phyloP scores from a whole-genome alignment of 495 filamentous ascomycete species.

The Parathielavia appendiculata region DNA sequence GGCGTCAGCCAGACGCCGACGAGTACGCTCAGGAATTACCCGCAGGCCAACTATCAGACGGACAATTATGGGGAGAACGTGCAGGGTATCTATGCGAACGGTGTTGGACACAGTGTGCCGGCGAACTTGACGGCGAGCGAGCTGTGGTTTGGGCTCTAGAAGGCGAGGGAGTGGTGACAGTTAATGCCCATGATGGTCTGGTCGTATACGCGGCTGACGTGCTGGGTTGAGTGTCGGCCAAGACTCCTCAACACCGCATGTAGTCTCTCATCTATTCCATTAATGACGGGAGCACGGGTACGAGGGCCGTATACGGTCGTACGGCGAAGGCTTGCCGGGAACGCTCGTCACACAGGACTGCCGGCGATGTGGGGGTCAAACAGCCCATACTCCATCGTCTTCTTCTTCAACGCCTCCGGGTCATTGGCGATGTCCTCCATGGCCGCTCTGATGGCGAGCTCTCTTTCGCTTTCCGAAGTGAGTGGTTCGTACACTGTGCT shows the following conservation, averaged over 20 bases:
- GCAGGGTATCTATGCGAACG: slow-evolving; percentile 39
- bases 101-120: slow-evolving; percentile 38
- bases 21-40: slow-evolving; percentile 30
- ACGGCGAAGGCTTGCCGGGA: no score
- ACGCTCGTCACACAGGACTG: no score
- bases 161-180: neutral
- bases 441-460: slow-evolving; percentile 12
- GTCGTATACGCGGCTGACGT: neutral
- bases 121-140: slow-evolving; percentile 36
- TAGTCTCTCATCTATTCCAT: no score
- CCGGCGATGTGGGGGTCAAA: neutral
- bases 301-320: no score
- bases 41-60: slow-evolving; percentile 36
- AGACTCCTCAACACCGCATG: no score
- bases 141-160: slow-evolving; percentile 36
- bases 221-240: no score
- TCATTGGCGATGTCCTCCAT: slow-evolving; percentile 1
- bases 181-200: no score
- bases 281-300: no score
- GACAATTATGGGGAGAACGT: slow-evolving; percentile 36
- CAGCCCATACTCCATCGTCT: neutral
- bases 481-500: slow-evolving; percentile 19
- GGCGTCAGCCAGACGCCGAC: slow-evolving; percentile 33
- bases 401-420: neutral
- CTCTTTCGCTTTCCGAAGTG: slow-evolving; percentile 7